Base-by-base conservation (phyloP, 306 rosid species). In the Quercus alba region DNA sequence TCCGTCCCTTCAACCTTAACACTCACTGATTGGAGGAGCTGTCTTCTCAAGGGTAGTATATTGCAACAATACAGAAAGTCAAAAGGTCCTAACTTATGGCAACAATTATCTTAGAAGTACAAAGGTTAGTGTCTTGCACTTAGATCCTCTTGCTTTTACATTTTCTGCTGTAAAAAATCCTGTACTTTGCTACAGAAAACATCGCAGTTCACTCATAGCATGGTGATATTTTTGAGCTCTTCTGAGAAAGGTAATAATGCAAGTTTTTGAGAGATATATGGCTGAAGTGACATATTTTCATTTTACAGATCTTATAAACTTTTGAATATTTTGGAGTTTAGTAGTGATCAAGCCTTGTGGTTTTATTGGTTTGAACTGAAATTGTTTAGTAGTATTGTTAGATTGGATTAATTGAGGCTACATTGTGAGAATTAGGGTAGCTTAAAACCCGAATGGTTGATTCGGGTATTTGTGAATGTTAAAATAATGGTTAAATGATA, bases 21-120 rank as follows among this genome's bases (percentile, higher is more conserved):
- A 93, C 23, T 90, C 93, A 6, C 85, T 86, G 46, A 90, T 96
- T 59, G 98, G 99, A 85, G 97, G 98, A 4, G 98, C 98, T 33
- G 98, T 98, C 1, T 96, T 93, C 79, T 93, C 99, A 9, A 90
- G 99, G 84, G 86, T 90, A 72, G 92, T 93, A 0, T 85, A 89
- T 70, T 90, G 94, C 84, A 93, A 93, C 33, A 92, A 90, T 26
- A 83, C 94, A 6, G 97, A 93, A 4, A 72, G 88, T 63, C 84
- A 57, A 30, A 87, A 82, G 66, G 87, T 80, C 76, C 54, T 28
- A 30, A 80, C 74, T 23, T 96, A 93, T 80, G 89, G 87, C 23
- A 89, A 83, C 63, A 96, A 96, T 85, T 96, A 96, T 72, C 94
- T 93, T 4, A 90, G 91, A 55, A 82, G 84, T 46, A 30, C 76